Conservation (phyloP, 176 grass and related monocot species). For the Alopecurus myosuroides region DNA sequence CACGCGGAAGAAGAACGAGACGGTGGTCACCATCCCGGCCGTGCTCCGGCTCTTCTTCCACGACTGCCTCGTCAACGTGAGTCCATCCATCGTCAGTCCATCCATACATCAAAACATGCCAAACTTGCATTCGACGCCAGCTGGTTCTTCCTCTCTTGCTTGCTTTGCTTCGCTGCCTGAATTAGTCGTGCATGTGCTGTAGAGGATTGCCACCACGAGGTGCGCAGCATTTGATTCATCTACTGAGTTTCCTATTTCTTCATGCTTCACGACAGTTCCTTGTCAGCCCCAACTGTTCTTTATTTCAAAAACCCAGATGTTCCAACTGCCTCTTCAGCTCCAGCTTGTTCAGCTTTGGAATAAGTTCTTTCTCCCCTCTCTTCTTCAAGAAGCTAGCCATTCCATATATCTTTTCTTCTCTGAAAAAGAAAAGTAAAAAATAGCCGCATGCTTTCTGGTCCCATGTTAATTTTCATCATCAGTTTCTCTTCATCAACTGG, state of each 20-base stretch:
- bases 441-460: constrained; percentile 16
- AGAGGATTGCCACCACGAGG: neutral
- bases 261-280: neutral
- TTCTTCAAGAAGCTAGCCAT: constrained; percentile 5
- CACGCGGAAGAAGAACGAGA: constrained; percentile 47
- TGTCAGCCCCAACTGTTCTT: neutral
- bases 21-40: constrained; percentile 65
- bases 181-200: neutral
- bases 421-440: constrained; percentile 1
- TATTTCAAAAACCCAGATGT: neutral
- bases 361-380: neutral
- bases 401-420: neutral
- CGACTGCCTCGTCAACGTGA: constrained; percentile 77
- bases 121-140: neutral
- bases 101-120: neutral
- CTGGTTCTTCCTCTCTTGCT: neutral
- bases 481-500: neutral
- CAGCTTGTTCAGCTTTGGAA: constrained; percentile 18
- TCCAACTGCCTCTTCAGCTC: neutral
- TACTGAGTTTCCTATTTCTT: neutral
- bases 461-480: neutral
- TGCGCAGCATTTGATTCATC: neutral
- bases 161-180: neutral
- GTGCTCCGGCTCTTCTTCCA: constrained; percentile 75
- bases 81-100: neutral